Base-by-base conservation (phyloP, 306 rosid species). In the Quercus suber region DNA sequence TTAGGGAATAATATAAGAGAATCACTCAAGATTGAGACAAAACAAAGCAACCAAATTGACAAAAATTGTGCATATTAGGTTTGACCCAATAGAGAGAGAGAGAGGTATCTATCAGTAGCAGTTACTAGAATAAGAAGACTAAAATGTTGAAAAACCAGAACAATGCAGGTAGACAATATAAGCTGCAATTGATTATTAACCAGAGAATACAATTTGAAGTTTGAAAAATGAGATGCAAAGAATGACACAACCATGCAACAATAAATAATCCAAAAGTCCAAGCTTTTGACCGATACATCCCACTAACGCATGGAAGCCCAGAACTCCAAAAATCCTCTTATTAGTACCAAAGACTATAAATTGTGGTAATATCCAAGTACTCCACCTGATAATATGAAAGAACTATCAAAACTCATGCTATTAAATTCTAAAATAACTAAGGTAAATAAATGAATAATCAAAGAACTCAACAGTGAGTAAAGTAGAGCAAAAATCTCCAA, bases 221-320 rank as follows among this genome's bases (percentile, higher is more conserved):
- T 31, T 31, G 35, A 31, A 31, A 11, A 45, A 30, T 74, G 18
- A 41, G 67, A 15, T n/a, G 77, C 8, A 80, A 73, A 71, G 76
- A 83, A 76, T 77, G 85, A 17, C 71, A 78, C 73, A 85, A 76
- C 71, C 65, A 78, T 65, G 78, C 15, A 37, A 64, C 67, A 64
- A 83, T 60, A 68, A 83, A 30, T 67, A 69, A 74, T 30, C 23
- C 74, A 73, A 12, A 80, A 11, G 33, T 63, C 84, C 82, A 85
- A 52, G 61, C 75, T 77, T 51, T 86, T 73, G 76, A 57, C 35
- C 5, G 80, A 83, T 53, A n/a, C 91, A 88, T 88, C 71, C 73
- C 55, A 51, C 63, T 31, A 78, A 25, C 8, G 1, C 7, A 73
- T 9, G 51, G 12, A 31, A 27, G 37, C 21, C 70, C 31, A 53